These are phyloP conservation scores for Myriosclerotinia scirpicola DNA, from an alignment of 2,329 filamentous ascomycete genomes.

Conservation along the genomic window DNA sequence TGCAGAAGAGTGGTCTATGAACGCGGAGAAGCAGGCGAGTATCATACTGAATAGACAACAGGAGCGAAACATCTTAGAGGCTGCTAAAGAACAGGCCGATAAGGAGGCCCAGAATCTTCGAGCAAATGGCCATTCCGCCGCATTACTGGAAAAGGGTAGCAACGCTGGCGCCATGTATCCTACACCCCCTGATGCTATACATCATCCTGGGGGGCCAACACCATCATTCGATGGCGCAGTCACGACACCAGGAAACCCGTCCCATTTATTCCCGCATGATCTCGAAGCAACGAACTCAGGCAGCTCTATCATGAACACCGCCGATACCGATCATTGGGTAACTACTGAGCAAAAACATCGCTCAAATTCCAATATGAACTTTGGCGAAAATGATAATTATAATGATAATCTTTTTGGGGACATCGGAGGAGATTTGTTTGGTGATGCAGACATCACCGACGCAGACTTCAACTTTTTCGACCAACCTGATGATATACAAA, in stretches of 20 bases:
- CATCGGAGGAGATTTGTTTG: conserved; percentile 68
- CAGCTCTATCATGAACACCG: conserved; percentile 27
- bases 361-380: conserved; percentile 30
- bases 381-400: conserved; percentile 36
- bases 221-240: conserved; percentile 56
- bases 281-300: conserved; percentile 34
- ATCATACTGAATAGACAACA: conserved; percentile 50
- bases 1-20: conserved; percentile 42
- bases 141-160: conserved; percentile 52
- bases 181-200: conserved; percentile 67
- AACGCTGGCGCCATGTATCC: conserved; percentile 63
- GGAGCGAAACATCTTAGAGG: conserved; percentile 48
- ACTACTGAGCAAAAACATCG: conserved; percentile 34
- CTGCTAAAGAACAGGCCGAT: conserved; percentile 45
- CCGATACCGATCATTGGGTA: conserved; percentile 36
- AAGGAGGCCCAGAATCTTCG: conserved; percentile 46
- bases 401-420: conserved; percentile 63
- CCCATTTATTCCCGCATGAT: conserved; percentile 44
- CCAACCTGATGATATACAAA: conserved; percentile 48
- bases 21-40: conserved; percentile 46
- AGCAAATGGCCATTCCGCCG: conserved; percentile 53
- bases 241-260: conserved; percentile 54
- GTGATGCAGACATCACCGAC: conserved; percentile 66
- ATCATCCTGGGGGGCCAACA: conserved; percentile 53
- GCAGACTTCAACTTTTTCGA: conserved; percentile 85